Evolutionary conservation across 768 basidiomycete genomes (phyloP), one percentile per base, ranked within the genome.

Genomic region (Antrodiella citrinella): DNA sequence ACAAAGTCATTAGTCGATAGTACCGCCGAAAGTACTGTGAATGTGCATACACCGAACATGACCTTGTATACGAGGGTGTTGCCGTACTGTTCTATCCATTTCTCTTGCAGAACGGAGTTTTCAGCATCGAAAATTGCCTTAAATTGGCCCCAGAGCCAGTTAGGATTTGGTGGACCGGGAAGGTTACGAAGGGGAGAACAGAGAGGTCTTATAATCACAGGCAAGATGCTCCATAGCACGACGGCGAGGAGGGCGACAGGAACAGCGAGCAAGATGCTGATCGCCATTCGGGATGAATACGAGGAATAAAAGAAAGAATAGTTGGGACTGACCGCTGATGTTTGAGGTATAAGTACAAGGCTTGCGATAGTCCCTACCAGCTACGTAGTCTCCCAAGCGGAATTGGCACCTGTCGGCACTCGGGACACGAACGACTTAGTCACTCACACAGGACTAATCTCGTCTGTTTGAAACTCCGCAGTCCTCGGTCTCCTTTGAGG

Each of bases 81-180:
- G 0, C 80, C 80, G 54, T 79, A 76, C 51, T 76, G 59, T 38
- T 64, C 57, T 2, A 70, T 57, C 81, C 80, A 82, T 59, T 72
- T 58, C 41, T 76, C 71, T 18, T 73, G 65, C 3, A 73, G 51
- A 7, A 65, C 51, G 0, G 55, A 51, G 24, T 62, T 57, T 3
- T 69, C 78, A 4, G 67, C 70, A 4, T 72, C 60, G 57, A 61
- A 63, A 3, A 82, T 68, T 4, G 75, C 68, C 35, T 58, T 63
- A 53, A 78, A 48, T 56, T 80, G 73, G 5, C 81, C 81, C 48
- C 62, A 78, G 11, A 84, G 44, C 49, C 65, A 65, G 54, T 69
- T 75, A 1, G 66, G 46, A 47, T 59, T 72, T 15, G 70, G 65
- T 0, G 80, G 81, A 1, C 80, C 80, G 1, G 72, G 80, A 20